Percentiles rank a stretch among this genome's conserved stretches.
Evolutionary conservation across 805 yeast genomes (phyloP).

Genomic region (Kluyveromyces lactis): DNA sequence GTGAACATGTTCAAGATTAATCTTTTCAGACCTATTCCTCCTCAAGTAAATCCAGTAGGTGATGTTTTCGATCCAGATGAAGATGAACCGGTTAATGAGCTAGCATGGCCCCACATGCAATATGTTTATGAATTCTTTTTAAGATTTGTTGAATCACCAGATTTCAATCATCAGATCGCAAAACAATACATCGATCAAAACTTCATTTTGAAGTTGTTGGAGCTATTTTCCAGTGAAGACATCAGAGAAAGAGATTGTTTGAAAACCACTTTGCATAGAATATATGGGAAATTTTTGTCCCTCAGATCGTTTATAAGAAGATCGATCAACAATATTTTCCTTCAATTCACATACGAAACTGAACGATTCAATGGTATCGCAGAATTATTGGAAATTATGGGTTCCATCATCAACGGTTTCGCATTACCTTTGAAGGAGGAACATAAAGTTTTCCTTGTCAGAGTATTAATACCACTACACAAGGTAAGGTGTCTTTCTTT

Average conservation of each 20-base stretch:
- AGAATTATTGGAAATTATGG: constrained; percentile 88
- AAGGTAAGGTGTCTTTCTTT: constrained; percentile 81
- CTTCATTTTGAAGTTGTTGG: constrained; percentile 72
- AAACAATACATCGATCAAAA: constrained; percentile 90
- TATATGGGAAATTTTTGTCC: constrained; percentile 89
- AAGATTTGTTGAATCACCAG: constrained; percentile 88
- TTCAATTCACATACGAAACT: constrained; percentile 91
- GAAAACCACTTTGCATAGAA: constrained; percentile 90
- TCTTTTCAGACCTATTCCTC: constrained; percentile 93
- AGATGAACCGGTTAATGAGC: constrained; percentile 93
- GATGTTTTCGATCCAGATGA: constrained; percentile 97
- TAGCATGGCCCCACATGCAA: constrained; percentile 99
- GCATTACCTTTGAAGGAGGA: constrained; percentile 96
- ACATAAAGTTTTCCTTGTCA: constrained; percentile 80
- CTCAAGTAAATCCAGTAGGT: constrained; percentile 95
- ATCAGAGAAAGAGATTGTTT: constrained; percentile 92
- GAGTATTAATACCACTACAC: constrained; percentile 87
- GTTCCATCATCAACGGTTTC: constrained; percentile 94
- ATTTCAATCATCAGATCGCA: constrained; percentile 87
- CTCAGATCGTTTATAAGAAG: constrained; percentile 86
- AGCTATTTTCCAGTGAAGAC: constrained; percentile 91
- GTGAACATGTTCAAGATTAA: constrained; percentile 84
- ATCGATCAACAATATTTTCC: constrained; percentile 82
- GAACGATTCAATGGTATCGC: constrained; percentile 94
- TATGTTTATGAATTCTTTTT: constrained; percentile 90